A percentile compares a stretch with the other conserved stretches of the same genome.
Evolutionary conservation across 2,329 filamentous ascomycete species (phyloP).

Genomic region (Xylaria sp.): DNA sequence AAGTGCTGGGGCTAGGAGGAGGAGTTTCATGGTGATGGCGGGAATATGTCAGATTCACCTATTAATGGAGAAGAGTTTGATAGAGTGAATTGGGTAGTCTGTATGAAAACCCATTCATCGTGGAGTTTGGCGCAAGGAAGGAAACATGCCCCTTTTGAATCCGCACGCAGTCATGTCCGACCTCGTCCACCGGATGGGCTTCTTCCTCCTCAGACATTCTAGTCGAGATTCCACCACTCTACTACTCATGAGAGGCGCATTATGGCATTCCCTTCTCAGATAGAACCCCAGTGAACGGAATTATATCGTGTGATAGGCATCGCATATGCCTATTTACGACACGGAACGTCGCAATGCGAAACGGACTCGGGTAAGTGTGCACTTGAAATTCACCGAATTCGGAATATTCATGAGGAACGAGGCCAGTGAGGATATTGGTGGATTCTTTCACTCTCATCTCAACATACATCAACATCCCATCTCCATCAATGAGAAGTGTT

Average conservation of each 20-base stretch:
- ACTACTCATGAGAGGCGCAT: background rate
- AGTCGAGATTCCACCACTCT: background rate
- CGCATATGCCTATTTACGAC: constrained; percentile 3
- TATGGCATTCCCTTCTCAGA: background rate
- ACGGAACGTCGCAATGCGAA: constrained; percentile 10
- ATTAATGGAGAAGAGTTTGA: no score
- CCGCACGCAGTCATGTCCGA: background rate
- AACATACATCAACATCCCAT: no score
- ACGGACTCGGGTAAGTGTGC: background rate
- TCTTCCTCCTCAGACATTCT: constrained; percentile 6
- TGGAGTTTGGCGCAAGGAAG: no score
- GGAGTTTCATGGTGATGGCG: constrained; percentile 15
- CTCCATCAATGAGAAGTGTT: no score
- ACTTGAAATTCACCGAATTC: background rate
- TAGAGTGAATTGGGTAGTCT: no score
- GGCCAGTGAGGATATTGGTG: background rate
- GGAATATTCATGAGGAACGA: constrained; percentile 1
- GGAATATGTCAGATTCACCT: no score
- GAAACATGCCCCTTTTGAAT: constrained; percentile 10
- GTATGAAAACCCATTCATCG: no score
- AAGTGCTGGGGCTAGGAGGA: constrained; percentile 10
- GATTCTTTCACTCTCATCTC: no score
- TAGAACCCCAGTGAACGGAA: no score
- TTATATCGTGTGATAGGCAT: no score
- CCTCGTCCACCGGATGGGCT: constrained; percentile 5